phyloP scores from a whole-genome alignment of 805 yeast genomes.

The Jamesozyma hellenica region DNA sequence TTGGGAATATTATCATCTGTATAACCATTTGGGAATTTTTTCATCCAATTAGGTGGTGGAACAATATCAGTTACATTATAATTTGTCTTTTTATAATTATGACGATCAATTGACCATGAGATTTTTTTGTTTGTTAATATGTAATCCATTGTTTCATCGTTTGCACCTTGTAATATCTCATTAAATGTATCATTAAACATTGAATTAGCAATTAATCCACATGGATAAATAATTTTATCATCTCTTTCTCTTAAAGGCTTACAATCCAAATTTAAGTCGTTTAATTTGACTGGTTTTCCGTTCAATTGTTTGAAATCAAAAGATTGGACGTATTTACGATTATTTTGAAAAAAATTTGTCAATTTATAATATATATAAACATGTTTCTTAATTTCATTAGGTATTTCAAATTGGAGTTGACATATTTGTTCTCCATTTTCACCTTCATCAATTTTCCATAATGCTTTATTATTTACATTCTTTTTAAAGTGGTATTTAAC shows the following conservation, averaged over 20 bases:
- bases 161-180: slow-evolving; percentile 33
- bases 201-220: slow-evolving; percentile 77
- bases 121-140: slow-evolving; percentile 45
- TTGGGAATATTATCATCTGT: slow-evolving; percentile 62
- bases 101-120: slow-evolving; percentile 62
- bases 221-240: slow-evolving; percentile 50
- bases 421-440: slow-evolving; percentile 41
- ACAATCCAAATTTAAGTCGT: slow-evolving; percentile 37
- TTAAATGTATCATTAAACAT: slow-evolving; percentile 67
- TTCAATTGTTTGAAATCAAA: slow-evolving; percentile 71
- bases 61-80: slow-evolving; percentile 52
- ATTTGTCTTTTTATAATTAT: slow-evolving; percentile 52
- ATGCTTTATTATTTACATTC: slow-evolving; percentile 32
- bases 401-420: slow-evolving; percentile 59
- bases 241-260: slow-evolving; percentile 28
- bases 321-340: slow-evolving; percentile 83
- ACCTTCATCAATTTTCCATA: slow-evolving; percentile 47
- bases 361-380: slow-evolving; percentile 72
- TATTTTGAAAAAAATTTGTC: slow-evolving; percentile 90
- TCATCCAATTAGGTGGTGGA: slow-evolving; percentile 80
- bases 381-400: slow-evolving; percentile 60
- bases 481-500: slow-evolving; percentile 52
- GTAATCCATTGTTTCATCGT: slow-evolving; percentile 29
- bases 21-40: slow-evolving; percentile 63
- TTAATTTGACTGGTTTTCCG: slow-evolving; percentile 56